Base-by-base conservation (phyloP, 495 filamentous ascomycete genomes). In the Penicilliopsis zonata region DNA sequence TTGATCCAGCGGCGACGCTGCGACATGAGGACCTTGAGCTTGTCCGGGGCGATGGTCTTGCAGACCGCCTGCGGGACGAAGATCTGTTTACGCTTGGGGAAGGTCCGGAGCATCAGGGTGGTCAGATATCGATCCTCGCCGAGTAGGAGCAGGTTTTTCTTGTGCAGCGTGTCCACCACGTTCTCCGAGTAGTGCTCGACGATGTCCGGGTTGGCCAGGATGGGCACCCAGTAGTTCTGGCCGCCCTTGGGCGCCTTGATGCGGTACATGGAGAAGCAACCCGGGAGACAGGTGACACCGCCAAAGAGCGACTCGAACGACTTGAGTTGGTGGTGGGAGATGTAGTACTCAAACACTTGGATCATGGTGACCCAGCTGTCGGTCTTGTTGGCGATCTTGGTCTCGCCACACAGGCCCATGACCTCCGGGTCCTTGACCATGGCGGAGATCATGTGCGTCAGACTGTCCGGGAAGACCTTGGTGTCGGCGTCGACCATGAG, bases 271-370 rank as follows among this genome's bases (percentile, higher is more conserved):
- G 86, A 94, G 76, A 99, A 99, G 67, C 92, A 99, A 29, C 92
- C 92, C 2, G 92, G 92, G 16, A 99, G 68, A 72, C 92, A 99
- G 44, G 92, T 99, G 15, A 99, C 92, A 80, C 92, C 92, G 52
- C 92, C 92, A 50, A 99, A 99, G 34, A 94, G 81, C 4, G 88
- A 94, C 55, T 99, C 92, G 60, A 99, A 99, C 5, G 86, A 83
- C 50, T 99, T 99, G 32, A 85, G 74, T 42, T 92, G 72, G 48
- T 99, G 92, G 52, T 99, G 92, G 2, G 88, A 95, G 55, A 99
- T 87, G 62, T 95, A 99, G 61, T 98, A 95, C 65, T 99, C 92
- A 47, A 99, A 99, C n/a, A 99, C 92, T 63, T 99, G 92, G 49
- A 99, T 99, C 70, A 92, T 92, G 8, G 85, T 82, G 16, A 96